Evolutionary conservation across 257 asterid species (phyloP).

Genomic region (Solanum lycopersicoides): DNA sequence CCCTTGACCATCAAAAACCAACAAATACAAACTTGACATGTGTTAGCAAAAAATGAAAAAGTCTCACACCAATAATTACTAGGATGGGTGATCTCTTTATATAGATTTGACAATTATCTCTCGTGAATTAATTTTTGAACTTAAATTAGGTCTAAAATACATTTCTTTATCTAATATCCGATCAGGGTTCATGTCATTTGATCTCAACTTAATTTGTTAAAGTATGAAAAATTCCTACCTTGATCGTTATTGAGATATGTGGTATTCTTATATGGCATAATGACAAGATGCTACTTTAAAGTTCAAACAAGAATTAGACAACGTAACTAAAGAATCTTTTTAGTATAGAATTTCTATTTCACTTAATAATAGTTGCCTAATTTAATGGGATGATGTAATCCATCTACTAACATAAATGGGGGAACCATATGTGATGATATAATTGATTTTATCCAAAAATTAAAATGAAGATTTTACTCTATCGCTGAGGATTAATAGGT

Average conservation of each 20-base stretch:
- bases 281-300: neutral
- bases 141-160: too few species aligned
- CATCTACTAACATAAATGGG: neutral
- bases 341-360: neutral
- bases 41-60: neutral
- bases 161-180: too few species aligned
- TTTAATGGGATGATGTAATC: neutral
- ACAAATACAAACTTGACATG: neutral
- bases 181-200: neutral
- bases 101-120: too few species aligned
- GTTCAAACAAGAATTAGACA: neutral
- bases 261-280: neutral
- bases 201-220: too few species aligned
- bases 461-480: neutral
- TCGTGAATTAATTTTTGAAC: fast-evolving
- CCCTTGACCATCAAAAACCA: neutral
- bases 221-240: neutral
- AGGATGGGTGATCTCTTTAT: neutral
- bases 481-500: neutral
- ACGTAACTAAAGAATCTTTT: neutral
- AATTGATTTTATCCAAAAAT: neutral
- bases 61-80: neutral
- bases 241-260: neutral
- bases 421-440: neutral
- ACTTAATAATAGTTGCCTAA: neutral